Base-by-base conservation (phyloP, 2,329 filamentous ascomycete species). In the Cryphonectria japonica region DNA sequence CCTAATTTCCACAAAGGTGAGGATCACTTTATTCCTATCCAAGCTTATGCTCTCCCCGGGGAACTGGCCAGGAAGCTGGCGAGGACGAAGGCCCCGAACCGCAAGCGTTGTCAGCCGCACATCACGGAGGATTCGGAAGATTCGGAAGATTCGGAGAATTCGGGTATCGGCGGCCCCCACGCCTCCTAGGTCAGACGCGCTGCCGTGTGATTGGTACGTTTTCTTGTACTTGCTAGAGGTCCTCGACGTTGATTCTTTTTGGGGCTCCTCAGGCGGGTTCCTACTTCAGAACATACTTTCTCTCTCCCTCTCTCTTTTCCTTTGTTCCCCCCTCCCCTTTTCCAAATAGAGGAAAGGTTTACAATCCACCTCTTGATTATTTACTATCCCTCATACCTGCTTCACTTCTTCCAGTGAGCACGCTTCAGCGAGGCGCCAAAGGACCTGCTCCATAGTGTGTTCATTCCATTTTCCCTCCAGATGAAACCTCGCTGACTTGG, bases 101-200 rank as follows among this genome's bases (percentile, higher is more conserved):
- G 34, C 61, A 29, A 43, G 39, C n/a, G 22, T 13, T 39, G 50
- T 59, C 50, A 39, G 54, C 22, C 32, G 14, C n/a, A 34, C n/a
- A 16, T 26, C n/a, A 41, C 39, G 62, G 64, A 22, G 8, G 19
- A 41, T 69, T 69, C 70, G 69, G 66, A 13, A 59, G 19, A 67
- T 68, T 68, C 69, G 67, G 70, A 1, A 19, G 2, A 63, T 67
- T 71, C 63, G 57, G 67, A 13, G 3, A 3, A 62, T 66, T 63
- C 50, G 65, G 32, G 6, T 22, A 19, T 39, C 19, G 22, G 19
- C 59, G 3, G 26, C 59, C 22, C 32, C 22, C 32, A 39, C 59
- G 29, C 2, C 37, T 13, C 60, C 60, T 11, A 41, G n/a, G 22
- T 41, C 37, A 63, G 5, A 9, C 22, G n/a, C 8, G 22, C 7